Conservation (phyloP, 1,284 basidiomycete species). For the Cutaneotrichosporon mucoides region DNA sequence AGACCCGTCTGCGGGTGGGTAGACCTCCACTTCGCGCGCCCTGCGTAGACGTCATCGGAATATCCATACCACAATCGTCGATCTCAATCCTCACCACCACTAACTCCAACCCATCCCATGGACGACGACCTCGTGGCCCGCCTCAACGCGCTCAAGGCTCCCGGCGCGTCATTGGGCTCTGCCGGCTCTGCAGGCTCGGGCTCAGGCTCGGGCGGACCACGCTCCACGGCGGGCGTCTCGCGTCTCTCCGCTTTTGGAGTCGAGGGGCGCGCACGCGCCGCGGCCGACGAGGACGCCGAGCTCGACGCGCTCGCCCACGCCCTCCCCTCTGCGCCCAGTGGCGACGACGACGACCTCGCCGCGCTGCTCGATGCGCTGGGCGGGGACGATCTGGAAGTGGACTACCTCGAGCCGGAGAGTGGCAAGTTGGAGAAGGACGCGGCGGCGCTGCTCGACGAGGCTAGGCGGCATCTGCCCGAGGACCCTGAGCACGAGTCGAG, state of each 20-base stretch:
- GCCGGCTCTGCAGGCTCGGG: background rate
- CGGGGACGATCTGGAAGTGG: background rate
- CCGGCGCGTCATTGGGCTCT: background rate
- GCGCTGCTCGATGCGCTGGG: constrained; percentile 20
- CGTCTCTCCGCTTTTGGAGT: no score
- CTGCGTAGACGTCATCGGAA: no score
- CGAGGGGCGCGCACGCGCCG: constrained; percentile 3
- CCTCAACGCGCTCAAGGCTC: constrained; percentile 4
- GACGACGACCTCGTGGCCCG: constrained; percentile 5
- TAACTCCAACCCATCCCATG: background rate
- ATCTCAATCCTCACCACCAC: no score
- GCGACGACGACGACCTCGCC: constrained; percentile 15
- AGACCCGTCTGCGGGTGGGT: no score
- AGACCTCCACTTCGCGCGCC: no score
- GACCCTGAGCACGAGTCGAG: background rate
- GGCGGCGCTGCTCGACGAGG: background rate
- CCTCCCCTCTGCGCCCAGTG: background rate
- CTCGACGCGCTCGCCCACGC: constrained; percentile 30
- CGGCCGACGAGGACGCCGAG: constrained; percentile 22
- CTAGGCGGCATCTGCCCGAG: background rate
- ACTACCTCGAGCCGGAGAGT: background rate
- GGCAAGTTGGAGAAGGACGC: background rate
- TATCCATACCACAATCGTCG: no score
- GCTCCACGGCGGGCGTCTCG: no score
- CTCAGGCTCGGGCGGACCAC: background rate